These are phyloP conservation scores for Fraxinus floribunda DNA, from an alignment of 305 asterid genomes.

Conservation along the genomic window DNA sequence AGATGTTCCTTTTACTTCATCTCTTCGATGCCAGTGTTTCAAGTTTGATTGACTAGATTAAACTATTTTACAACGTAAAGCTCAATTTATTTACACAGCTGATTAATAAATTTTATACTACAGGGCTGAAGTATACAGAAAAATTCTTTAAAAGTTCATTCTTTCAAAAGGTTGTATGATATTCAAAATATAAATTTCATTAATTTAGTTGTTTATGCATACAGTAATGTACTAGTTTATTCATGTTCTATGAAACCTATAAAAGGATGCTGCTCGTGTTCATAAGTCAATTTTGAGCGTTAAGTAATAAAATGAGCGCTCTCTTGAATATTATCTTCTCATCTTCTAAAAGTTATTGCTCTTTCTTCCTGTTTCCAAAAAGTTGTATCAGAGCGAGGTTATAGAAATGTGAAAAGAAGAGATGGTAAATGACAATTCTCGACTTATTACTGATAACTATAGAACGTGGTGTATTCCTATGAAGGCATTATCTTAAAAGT, in stretches of 20 bases:
- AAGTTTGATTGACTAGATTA: neutral
- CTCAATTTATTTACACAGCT: neutral
- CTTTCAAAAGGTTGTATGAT: neutral
- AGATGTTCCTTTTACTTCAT: neutral
- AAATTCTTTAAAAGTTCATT: neutral
- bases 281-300: neutral
- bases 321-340: neutral
- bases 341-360: neutral
- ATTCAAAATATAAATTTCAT: neutral
- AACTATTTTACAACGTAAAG: neutral
- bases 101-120: neutral
- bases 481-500: neutral
- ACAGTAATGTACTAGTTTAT: too few relatives aligned
- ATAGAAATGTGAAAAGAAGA: neutral
- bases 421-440: neutral
- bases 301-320: neutral
- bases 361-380: neutral
- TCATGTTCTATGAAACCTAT: too few relatives aligned
- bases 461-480: neutral
- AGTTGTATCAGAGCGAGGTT: too few relatives aligned
- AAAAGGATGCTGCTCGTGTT: too few relatives aligned
- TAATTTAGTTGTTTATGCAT: too few relatives aligned
- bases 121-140: neutral
- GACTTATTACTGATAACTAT: neutral
- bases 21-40: neutral